Evolutionary conservation across 768 basidiomycete species (phyloP).

Genomic region (Astraeus odoratus): DNA sequence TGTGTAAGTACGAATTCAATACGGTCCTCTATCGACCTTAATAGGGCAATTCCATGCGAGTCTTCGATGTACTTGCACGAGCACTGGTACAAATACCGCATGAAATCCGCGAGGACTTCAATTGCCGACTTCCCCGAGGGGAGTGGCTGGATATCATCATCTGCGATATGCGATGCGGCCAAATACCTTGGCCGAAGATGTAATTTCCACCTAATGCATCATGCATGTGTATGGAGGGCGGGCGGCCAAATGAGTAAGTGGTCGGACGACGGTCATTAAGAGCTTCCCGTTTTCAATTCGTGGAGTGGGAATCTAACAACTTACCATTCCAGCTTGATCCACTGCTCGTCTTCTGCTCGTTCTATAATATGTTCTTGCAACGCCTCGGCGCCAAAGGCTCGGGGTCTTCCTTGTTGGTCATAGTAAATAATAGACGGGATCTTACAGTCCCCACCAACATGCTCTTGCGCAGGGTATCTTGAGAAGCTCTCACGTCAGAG

Average conservation of each 20-base stretch:
- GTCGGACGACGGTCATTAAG: too few species aligned
- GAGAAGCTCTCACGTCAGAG: constrained; percentile 3
- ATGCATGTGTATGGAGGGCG: not conserved
- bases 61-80: constrained; percentile 42
- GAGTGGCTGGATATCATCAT: constrained; percentile 33
- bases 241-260: too few species aligned
- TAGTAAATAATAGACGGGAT: constrained; percentile 46
- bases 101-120: constrained; percentile 42
- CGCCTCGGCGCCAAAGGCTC: constrained; percentile 42
- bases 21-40: constrained; percentile 35
- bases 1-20: constrained; percentile 52
- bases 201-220: constrained; percentile 31
- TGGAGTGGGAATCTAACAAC: too few species aligned
- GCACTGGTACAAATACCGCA: constrained; percentile 39
- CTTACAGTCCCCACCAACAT: constrained; percentile 38
- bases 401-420: constrained; percentile 31
- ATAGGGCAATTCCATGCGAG: constrained; percentile 39
- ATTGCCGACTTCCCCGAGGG: constrained; percentile 35
- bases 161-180: constrained; percentile 23
- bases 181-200: constrained; percentile 33
- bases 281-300: too few species aligned
- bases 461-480: constrained; percentile 37
- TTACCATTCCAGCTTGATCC: constrained; percentile 43
- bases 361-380: constrained; percentile 32
- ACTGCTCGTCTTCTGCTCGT: constrained; percentile 37